Percentiles rank a stretch among this genome's conserved stretches.
These are phyloP conservation scores for Plasmodium billcollinsi DNA, from an alignment of 169 alveolate species.

Conservation along the genomic window DNA sequence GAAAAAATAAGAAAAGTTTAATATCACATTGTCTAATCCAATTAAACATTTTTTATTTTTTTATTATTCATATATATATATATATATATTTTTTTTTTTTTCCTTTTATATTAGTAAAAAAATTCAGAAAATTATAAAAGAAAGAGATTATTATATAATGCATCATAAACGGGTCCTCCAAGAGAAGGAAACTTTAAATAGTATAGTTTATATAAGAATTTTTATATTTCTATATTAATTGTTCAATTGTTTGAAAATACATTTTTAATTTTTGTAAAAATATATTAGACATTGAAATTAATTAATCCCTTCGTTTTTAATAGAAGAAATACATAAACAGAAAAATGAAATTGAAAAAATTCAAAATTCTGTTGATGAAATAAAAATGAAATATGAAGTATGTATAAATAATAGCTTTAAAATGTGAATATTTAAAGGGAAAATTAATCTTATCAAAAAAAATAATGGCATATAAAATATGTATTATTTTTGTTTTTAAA, in stretches of 20 bases:
- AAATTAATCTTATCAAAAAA: slow-evolving; percentile 4
- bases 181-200: slow-evolving; percentile 72
- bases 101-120: slow-evolving; percentile 49
- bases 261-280: slow-evolving; percentile 18
- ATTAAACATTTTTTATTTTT: slow-evolving; percentile 6
- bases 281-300: slow-evolving; percentile 12
- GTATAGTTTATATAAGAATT: slow-evolving; percentile 20
- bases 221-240: slow-evolving; percentile 5
- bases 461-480: slow-evolving; percentile 13
- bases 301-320: slow-evolving; percentile 34
- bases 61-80: neutral
- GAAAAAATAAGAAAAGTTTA: neutral
- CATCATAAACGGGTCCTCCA: slow-evolving; percentile 75
- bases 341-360: slow-evolving; percentile 70
- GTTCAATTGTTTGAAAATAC: slow-evolving; percentile 13
- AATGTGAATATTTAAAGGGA: neutral
- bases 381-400: slow-evolving; percentile 70
- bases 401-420: neutral
- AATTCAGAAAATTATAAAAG: slow-evolving; percentile 69
- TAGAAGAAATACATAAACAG: slow-evolving; percentile 71
- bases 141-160: slow-evolving; percentile 75
- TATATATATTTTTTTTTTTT: neutral
- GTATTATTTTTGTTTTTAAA: neutral
- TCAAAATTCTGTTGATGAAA: slow-evolving; percentile 61
- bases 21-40: neutral